Base-by-base conservation (phyloP, 1,139 yeast genomes). In the Taiozyma sp. region DNA sequence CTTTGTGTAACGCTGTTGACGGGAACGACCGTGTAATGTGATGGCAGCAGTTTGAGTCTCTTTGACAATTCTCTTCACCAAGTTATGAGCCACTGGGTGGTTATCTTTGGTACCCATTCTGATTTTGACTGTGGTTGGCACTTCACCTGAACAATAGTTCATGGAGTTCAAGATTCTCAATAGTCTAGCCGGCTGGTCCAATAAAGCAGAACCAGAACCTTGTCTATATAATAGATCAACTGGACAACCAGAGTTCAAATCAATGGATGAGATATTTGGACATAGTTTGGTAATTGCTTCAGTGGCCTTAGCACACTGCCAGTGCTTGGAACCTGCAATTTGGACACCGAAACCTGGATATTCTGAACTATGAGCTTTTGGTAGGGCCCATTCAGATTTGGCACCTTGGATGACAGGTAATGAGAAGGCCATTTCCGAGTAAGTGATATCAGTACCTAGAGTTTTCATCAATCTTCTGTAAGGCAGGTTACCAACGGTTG, bases 401-500 rank as follows among this genome's bases (percentile, higher is more conserved):
- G 86, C 80, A 22, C 97, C 99, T 66, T 89, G 96, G 43, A 93
- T 73, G 51, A 93, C 73, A 1, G 99, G 97, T 46, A 88, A 73
- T 1, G 91, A 73, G 43, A 93, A 76, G 0, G 98, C 98, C 99
- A 93, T 95, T 70, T 93, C 99, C 46, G 93, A 80, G 67, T 89
- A 93, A 0, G 99, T 93, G 16, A 92, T 80, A 63, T 93, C 98
- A 7, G 97, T 96, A 28, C 98, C 98, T 40, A 90, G 71, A 1
- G 85, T 77, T 63, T 86, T 87, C 97, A 95, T 93, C 54, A 95
- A 76, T 59, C 98, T 79, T 68, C 99, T 85, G 71, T 83, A 93
- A 14, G 99, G 99, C 63, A 95, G 75, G 68, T 93, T 93, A 34
- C 99, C 99, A 8, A 95, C 99, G 0, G 99, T 93, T 24, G 99